Base-by-base conservation (phyloP, 1,139 yeast species). In the Protomyces arabidopsidicola region DNA sequence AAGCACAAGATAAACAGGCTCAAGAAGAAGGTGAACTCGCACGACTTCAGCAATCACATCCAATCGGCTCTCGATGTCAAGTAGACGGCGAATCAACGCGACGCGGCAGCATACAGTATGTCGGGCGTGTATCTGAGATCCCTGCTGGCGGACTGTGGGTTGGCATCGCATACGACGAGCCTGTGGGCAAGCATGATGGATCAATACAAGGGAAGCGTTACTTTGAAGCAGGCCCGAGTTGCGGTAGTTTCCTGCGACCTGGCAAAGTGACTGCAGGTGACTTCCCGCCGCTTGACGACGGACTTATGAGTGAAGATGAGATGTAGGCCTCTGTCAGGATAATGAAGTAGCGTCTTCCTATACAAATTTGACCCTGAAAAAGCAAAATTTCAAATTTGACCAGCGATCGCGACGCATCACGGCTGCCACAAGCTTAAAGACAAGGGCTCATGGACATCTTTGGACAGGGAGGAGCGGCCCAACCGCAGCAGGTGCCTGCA, bases 141-240 rank as follows among this genome's bases (percentile, higher is more conserved):
- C 68, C 70, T 6, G 60, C 66, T 2, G 63, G 67, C 31, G 71
- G 72, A 2, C 64, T 70, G 10, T 91, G 98, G 98, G 78, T 85
- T 12, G 98, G 97, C 0, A 79, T 91, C 2, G 90, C 86, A 70
- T 78, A 90, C 45, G 83, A 82, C 36, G 76, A 76, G 14, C 82
- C 87, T 0, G 71, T 71, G 0, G 98, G 97, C 0, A 88, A 86
- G 73, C 90, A 91, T 70, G 83, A 90, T 70, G 98, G 98, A 0
- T 76, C 85, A 1, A 83, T 90, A 0, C 78, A 83, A 35, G 95
- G 89, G 0, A 75, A 75, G 0, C 69, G 77, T 55, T 89, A 90
- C 73, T 91, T 91, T 69, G 74, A 78, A 1, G 81, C 89, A 51
- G 70, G 70, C 14, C 76, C 76, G 1, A 74, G 68, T 16, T 52